Percentiles rank a stretch among this genome's conserved stretches.
phyloP scores from a whole-genome alignment of 2,329 filamentous ascomycete genomes.

The Aspergillus vadensis region DNA sequence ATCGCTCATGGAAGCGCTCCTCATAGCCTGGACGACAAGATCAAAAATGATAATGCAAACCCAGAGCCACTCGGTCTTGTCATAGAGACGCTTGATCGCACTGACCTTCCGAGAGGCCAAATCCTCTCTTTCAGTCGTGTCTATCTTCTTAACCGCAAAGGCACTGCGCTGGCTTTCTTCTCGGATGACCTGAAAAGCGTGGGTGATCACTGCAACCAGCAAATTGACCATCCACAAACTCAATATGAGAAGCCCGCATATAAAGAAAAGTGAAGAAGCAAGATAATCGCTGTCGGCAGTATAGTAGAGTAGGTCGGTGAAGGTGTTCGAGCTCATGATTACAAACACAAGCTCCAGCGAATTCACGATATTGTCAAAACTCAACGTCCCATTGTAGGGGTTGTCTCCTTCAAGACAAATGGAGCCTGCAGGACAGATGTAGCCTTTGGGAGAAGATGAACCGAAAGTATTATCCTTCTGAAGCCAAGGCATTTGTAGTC shows the following conservation, averaged over 20 bases:
- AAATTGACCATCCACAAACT: conserved; percentile 96
- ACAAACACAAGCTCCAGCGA: conserved; percentile 95
- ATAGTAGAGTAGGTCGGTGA: conserved; percentile 91
- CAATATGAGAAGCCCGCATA: conserved; percentile 78
- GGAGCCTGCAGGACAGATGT: conserved; percentile 80
- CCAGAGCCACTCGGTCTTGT: conserved; percentile 77
- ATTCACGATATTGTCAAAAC: conserved; percentile 91
- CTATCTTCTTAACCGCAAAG: conserved; percentile 74
- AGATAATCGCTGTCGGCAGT: conserved; percentile 91
- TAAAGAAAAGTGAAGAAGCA: conserved; percentile 75
- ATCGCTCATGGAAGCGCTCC: conserved; percentile 73
- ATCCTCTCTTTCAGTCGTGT: conserved; percentile 47
- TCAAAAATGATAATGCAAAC: conserved; percentile 76
- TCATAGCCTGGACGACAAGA: conserved; percentile 74
- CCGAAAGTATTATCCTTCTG: conserved; percentile 56
- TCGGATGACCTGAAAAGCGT: conserved; percentile 95
- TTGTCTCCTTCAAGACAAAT: conserved; percentile 77
- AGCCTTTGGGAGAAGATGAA: conserved; percentile 69
- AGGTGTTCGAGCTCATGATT: conserved; percentile 98
- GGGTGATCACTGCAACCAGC: conserved; percentile 93
- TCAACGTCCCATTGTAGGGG: conserved; percentile 82
- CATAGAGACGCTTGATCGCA: conserved; percentile 69
- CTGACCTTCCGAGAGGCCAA: conserved; percentile 34
- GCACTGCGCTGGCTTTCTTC: conserved; percentile 95
- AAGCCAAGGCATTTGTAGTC: conserved; percentile 67